Base-by-base conservation (phyloP, 2,329 filamentous ascomycete genomes). In the Sporothrix pseudoabietina region DNA sequence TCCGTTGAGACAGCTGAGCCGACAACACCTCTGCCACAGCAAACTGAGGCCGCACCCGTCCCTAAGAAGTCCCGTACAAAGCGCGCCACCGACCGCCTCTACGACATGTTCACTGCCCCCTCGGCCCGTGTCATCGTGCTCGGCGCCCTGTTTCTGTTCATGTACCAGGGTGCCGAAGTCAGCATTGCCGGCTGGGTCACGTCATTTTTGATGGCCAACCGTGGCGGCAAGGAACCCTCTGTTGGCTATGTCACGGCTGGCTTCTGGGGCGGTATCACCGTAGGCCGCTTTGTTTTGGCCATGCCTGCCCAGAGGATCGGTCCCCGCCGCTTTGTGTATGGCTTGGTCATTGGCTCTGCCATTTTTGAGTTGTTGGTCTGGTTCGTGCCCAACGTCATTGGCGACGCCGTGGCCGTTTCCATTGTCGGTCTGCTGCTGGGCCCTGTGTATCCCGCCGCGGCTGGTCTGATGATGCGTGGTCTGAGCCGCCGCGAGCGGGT, bases 151-250 rank as follows among this genome's bases (percentile, higher is more conserved):
- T 96, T 96, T 83, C 92, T 96, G 80, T 96, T 97, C 80, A 89
- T 90, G 35, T 97, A 97, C 80, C 92, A 96, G 81, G 93, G 93
- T 47, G 91, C 92, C 49, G 93, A 97, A 81, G 93, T 97, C 19
- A 90, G 90, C 16, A 92, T 95, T 76, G 93, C 91, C 0, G 93
- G 93, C 71, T 97, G 93, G 94, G 91, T 95, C 68, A 94, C 95
- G 75, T 94, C 91, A 2, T 97, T 94, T 83, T 84, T 97, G 54
- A 94, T 96, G 80, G 87, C 87, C 69, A 87, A 89, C 75, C 90
- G 93, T 52, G 84, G 89, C 73, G 93, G 92, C 16, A 86, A 91
- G 77, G 92, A 92, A 7, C 84, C 87, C 0, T 85, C 86, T 3
- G 92, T 96, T 22, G 93, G 94, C 49, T 96, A 96, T 80, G 92